Base-by-base conservation (phyloP, 257 asterid species). In the Ilex aquifolium region DNA sequence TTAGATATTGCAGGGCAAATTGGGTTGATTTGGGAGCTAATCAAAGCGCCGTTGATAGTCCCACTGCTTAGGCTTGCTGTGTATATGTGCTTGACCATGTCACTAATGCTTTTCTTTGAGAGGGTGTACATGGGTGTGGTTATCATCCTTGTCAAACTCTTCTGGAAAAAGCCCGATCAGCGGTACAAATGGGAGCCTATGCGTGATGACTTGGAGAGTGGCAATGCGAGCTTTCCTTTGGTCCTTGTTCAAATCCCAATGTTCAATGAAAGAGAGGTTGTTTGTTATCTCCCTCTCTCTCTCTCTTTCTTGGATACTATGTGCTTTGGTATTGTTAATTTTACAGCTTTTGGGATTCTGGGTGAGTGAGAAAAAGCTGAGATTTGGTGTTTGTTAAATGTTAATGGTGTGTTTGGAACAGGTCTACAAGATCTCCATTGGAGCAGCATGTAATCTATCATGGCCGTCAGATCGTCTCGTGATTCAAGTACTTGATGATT, bases 381-480 rank as follows among this genome's bases (percentile, higher is more conserved):
- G 42, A 8, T 36, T 36, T 36, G 42, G 8, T 36, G 5, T 36
- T 36, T 4, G 42, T 36, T 36, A 36, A 36, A 36, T 36, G 7
- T 36, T 36, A 36, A 36, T 36, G 42, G 42, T 48, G 13, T 10
- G 21, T 65, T 4, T 46, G 46, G 13, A 51, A 51, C 83, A 84
- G 91, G 92, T 85, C 66, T 85, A 85, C 68, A 82, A 85, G 81
- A 76, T 85, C 78, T 85, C 92, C 14, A 85, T 85, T 77, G 92
- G 88, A 14, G 92, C 92, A 2, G 92, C 92, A 0, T 77, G 82
- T 56, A 77, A 74, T 64, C 88, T 85, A 14, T 82, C 88, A 6
- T 85, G 92, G 92, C 92, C 92, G 62, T 57, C 79, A 14, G 92
- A 82, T 72, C 77, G 85, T 73, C 79, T 83, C 0, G 81, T 83